Conservation (phyloP, 495 filamentous ascomycete genomes). For the Neurospora discreta region DNA sequence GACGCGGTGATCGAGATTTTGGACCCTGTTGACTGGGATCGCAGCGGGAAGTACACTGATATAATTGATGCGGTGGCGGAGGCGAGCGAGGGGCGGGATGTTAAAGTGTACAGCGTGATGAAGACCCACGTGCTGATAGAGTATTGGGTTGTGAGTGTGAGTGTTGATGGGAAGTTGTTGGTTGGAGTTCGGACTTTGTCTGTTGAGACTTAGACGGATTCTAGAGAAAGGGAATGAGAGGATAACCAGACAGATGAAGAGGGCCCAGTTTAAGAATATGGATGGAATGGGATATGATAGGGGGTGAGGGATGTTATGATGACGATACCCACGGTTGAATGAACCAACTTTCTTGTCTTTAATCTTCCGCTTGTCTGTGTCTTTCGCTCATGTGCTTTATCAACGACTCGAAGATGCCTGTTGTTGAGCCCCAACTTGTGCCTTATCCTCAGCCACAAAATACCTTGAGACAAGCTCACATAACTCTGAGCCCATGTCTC, state of each 20-base stretch:
- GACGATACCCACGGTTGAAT: neutral
- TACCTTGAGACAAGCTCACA: neutral
- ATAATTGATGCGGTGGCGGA: constrained; percentile 47
- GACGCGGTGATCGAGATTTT: constrained; percentile 41
- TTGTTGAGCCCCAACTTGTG: neutral
- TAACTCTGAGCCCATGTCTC: neutral
- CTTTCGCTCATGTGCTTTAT: neutral
- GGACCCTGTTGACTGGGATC: constrained; percentile 50
- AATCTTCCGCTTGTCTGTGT: neutral
- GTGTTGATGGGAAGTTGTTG: constrained; percentile 43
- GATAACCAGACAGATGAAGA: neutral
- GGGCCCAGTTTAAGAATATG: neutral
- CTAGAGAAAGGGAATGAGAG: neutral
- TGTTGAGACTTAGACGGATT: constrained; percentile 49
- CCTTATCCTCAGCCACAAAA: neutral
- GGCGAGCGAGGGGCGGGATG: constrained; percentile 47
- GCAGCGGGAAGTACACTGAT: constrained; percentile 44
- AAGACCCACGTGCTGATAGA: constrained; percentile 52
- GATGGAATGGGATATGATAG: neutral
- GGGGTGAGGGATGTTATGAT: neutral
- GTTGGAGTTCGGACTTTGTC: constrained; percentile 66
- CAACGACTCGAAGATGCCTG: neutral
- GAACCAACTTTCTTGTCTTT: neutral
- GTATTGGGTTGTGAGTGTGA: constrained; percentile 56
- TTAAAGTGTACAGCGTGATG: constrained; percentile 61